A percentile compares a stretch with the other conserved stretches of the same genome.
phyloP scores from a whole-genome alignment of 768 basidiomycete species.

The Rhodosporidiobolus odoratus region DNA sequence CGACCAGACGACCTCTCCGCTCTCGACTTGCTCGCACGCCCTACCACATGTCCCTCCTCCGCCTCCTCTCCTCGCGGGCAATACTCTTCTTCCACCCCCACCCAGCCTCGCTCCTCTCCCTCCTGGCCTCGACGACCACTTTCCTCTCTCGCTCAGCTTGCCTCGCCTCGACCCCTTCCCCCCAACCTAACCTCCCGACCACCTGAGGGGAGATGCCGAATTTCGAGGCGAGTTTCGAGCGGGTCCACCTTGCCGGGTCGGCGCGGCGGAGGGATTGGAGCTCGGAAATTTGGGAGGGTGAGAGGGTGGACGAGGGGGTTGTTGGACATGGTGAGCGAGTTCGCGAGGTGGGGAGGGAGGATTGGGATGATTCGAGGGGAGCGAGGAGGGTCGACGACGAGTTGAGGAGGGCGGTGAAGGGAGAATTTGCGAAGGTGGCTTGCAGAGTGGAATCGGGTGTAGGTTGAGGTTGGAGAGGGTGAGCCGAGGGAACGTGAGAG shows the following conservation, averaged over 20 bases:
- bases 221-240: constrained; percentile 28
- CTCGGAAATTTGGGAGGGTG: constrained; percentile 13
- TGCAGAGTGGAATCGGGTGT: neutral
- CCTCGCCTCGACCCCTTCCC: constrained; percentile 21
- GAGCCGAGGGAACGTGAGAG: constrained; percentile 23
- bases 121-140: neutral
- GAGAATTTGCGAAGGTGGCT: neutral
- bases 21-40: neutral
- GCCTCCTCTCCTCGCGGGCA: constrained; percentile 30
- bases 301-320: neutral
- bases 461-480: constrained; percentile 3
- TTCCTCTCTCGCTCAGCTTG: constrained; percentile 8
- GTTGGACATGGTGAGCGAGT: neutral
- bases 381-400: constrained; percentile 11
- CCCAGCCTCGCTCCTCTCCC: neutral
- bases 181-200: constrained; percentile 33
- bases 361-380: neutral
- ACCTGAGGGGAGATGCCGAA: constrained; percentile 29
- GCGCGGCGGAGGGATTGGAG: constrained; percentile 30
- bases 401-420: constrained; percentile 15
- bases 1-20: too few relatives aligned
- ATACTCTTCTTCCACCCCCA: constrained; percentile 35
- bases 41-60: constrained; percentile 29
- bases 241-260: constrained; percentile 23
- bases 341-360: neutral